Evolutionary conservation across 2,329 filamentous ascomycete genomes (phyloP).

Genomic region (Fusarium sp.): DNA sequence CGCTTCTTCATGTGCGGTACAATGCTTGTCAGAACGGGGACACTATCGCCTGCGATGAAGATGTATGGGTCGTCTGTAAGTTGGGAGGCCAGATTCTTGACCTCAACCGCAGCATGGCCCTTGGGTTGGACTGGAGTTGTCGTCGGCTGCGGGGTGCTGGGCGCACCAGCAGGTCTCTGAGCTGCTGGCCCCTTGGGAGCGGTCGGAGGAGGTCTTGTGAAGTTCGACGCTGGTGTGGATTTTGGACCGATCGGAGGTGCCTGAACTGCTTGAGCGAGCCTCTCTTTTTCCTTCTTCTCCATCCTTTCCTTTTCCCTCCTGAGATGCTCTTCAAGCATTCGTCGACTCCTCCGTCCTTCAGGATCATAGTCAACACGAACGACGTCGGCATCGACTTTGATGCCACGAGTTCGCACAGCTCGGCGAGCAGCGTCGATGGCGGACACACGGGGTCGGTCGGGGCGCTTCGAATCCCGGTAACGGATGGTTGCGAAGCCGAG

Average conservation of each 20-base stretch:
- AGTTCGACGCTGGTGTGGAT: conserved; percentile 43
- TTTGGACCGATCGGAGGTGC: conserved; percentile 55
- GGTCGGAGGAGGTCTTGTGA: conserved; percentile 74
- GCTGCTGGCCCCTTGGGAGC: conserved; percentile 87
- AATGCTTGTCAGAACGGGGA: conserved; percentile 87
- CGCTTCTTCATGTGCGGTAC: conserved; percentile 91
- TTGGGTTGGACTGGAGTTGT: conserved; percentile 44
- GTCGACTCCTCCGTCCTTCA: conserved; percentile 84
- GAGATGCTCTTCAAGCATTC: conserved; percentile 80
- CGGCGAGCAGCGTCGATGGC: conserved; percentile 85
- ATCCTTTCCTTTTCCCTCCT: conserved; percentile 75
- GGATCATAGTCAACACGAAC: conserved; percentile 91
- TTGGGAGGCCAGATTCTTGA: conserved; percentile 73
- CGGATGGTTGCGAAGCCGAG: conserved; percentile 93
- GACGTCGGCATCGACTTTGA: conserved; percentile 80
- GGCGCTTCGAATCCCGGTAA: conserved; percentile 78
- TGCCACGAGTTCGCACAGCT: conserved; percentile 81
- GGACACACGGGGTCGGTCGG: conserved; percentile 61
- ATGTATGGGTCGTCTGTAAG: conserved; percentile 88
- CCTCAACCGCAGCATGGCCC: conserved; percentile 68
- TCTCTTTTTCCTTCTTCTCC: conserved; percentile 64
- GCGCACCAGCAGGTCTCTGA: conserved; percentile 54
- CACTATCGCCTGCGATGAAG: conserved; percentile 87
- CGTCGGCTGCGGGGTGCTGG: conserved; percentile 48
- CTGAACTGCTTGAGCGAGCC: conserved; percentile 48